phyloP scores from a whole-genome alignment of 2,329 filamentous ascomycete genomes.

The Cytospora piceae region DNA sequence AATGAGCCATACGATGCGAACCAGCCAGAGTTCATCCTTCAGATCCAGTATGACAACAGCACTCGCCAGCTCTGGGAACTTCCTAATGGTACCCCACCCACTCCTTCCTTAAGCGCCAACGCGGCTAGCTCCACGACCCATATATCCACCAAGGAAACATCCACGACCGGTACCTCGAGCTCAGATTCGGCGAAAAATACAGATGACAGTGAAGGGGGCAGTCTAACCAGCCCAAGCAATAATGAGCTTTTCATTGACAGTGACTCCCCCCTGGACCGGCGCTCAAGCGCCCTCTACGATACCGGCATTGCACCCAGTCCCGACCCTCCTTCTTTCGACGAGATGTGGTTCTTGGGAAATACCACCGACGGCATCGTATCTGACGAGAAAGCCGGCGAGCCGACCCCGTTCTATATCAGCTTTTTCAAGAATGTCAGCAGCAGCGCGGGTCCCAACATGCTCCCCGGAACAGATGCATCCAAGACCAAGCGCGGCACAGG shows the following conservation, averaged over 20 bases:
- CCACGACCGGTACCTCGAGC: slow-evolving; percentile 11
- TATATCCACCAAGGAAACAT: neutral
- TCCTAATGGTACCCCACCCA: slow-evolving; percentile 41
- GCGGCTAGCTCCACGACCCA: slow-evolving; percentile 5
- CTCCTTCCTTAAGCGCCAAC: slow-evolving; percentile 26
- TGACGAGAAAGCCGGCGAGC: slow-evolving; percentile 73
- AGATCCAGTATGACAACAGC: slow-evolving; percentile 74
- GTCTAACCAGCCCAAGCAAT: slow-evolving; percentile 6
- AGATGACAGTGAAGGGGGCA: slow-evolving; percentile 15
- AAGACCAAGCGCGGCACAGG: slow-evolving; percentile 37
- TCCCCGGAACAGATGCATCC: slow-evolving; percentile 20
- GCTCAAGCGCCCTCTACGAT: slow-evolving; percentile 26
- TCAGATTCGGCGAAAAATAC: slow-evolving; percentile 7
- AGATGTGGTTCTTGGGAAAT: slow-evolving; percentile 82
- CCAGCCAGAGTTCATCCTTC: slow-evolving; percentile 78
- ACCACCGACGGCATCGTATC: slow-evolving; percentile 76
- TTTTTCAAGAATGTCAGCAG: slow-evolving; percentile 58
- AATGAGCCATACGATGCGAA: slow-evolving; percentile 66
- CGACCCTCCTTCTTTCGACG: slow-evolving; percentile 62
- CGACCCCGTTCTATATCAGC: slow-evolving; percentile 86
- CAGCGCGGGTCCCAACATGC: slow-evolving; percentile 36
- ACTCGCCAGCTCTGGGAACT: slow-evolving; percentile 55
- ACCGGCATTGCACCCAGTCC: slow-evolving; percentile 55
- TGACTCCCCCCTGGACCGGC: slow-evolving; percentile 4
- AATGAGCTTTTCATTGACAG: neutral